Evolutionary conservation across 116 monocot genomes (phyloP), one percentile per base, ranked within the genome.

Genomic region (Papilionanthe hybrid): DNA sequence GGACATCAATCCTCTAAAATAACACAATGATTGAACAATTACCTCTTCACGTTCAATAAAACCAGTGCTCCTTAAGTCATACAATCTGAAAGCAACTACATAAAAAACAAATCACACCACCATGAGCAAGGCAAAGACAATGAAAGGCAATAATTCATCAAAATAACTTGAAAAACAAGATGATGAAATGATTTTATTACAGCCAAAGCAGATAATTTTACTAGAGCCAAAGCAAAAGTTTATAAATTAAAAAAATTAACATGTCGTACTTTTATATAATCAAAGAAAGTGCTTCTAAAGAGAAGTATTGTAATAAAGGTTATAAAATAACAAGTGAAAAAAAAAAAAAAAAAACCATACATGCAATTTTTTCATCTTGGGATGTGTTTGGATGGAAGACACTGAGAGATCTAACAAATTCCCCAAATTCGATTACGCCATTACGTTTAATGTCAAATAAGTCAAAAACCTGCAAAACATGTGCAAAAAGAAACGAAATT

Each of bases 381-480:
- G 87, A 79, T 17, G 98, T 77, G 75, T 91, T 77, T 42, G 98
- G 98, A 66, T 98, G 98, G 79, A 98, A 98, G 75, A 93, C 74
- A 74, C 86, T 92, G 4, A 98, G 88, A 28, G 98, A 94, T 67
- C 91, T 86, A 78, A 98, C 91, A 88, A 98, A 98, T 79, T 94
- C 94, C 69, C 87, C 94, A 79, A 98, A 98, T 57, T 98, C 98
- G 66, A 98, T 93, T 55, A 98, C 94, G 10, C 94, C 94, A 72
- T 94, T 98, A 65, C 85, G 78, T 76, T 98, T 98, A 23, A 90
- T 32, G 78, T 98, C 98, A 85, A 98, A 94, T 58, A 93, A 75
- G 77, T 94, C 93, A 86, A 98, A 98, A 72, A 98, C 79, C 98
- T 98, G 88, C 83, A 84, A 72, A 82, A 86, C 65, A 37, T 63